A percentile compares a stretch with the other conserved stretches of the same genome.
Conservation (phyloP, 192 early-diverging fungal genomes). For the Kappamyces sp. region DNA sequence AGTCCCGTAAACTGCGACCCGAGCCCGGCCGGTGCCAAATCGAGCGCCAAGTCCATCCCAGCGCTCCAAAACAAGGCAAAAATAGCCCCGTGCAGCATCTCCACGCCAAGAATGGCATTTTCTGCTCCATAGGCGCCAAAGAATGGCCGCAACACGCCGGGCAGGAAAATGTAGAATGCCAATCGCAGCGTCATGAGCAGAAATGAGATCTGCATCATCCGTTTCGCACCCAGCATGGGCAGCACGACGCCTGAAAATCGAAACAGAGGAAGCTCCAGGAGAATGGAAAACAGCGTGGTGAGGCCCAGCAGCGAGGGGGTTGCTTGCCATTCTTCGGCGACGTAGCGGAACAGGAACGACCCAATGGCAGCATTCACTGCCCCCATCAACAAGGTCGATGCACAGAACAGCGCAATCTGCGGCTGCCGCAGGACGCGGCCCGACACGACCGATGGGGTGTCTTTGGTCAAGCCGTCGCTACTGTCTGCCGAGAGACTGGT, state of each 20-base stretch:
- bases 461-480: too few relatives aligned
- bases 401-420: constrained; percentile 1
- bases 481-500: too few relatives aligned
- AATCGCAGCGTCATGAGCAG: not conserved
- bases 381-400: not conserved
- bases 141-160: not conserved
- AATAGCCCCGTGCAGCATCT: not conserved
- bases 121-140: not conserved
- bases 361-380: constrained; percentile 13
- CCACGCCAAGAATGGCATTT: constrained; percentile 5
- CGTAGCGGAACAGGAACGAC: constrained; percentile 6
- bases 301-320: constrained; percentile 2
- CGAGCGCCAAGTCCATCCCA: not conserved
- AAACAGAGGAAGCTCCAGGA: constrained; percentile 5
- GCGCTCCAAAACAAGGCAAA: constrained; percentile 7
- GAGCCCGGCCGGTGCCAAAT: not conserved
- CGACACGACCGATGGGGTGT: too few relatives aligned
- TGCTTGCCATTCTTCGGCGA: constrained; percentile 6
- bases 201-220: constrained; percentile 1
- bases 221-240: not conserved
- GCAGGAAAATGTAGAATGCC: constrained; percentile 7
- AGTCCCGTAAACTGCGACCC: too few relatives aligned
- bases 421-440: not conserved
- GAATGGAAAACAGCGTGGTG: constrained; percentile 7
- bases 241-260: not conserved